Percentiles rank a stretch among this genome's conserved stretches.
Evolutionary conservation across 2,329 filamentous ascomycete species (phyloP).

Genomic region (Calonectria hawksworthii): DNA sequence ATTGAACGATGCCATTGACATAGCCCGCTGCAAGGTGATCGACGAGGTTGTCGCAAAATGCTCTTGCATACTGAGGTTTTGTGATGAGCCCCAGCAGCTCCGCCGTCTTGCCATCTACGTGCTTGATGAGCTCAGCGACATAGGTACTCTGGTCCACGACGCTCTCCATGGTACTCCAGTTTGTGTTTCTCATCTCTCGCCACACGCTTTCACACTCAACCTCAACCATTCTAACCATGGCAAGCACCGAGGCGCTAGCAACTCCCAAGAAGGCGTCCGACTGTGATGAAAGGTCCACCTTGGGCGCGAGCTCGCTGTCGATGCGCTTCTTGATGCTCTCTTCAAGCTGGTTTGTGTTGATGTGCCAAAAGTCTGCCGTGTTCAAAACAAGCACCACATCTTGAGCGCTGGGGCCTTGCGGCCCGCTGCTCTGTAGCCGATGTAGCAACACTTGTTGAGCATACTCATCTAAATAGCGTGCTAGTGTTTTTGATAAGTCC

Average conservation of each 20-base stretch:
- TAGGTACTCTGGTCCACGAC: constrained; percentile 96
- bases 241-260: constrained; percentile 86
- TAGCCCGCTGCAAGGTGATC: constrained; percentile 87
- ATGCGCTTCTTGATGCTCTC: constrained; percentile 95
- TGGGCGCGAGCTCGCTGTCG: constrained; percentile 80
- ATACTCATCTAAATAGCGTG: constrained; percentile 95
- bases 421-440: constrained; percentile 72
- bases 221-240: constrained; percentile 88
- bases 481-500: constrained; percentile 87
- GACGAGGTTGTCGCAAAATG: constrained; percentile 96
- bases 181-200: constrained; percentile 97
- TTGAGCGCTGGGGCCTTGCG: constrained; percentile 71
- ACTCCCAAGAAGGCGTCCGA: constrained; percentile 97
- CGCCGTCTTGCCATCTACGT: constrained; percentile 78
- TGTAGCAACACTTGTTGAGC: constrained; percentile 90
- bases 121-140: constrained; percentile 83
- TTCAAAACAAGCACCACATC: constrained; percentile 91
- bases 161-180: constrained; percentile 93
- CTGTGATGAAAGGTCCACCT: constrained; percentile 91
- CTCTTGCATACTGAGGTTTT: constrained; percentile 94
- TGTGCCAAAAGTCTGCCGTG: constrained; percentile 97
- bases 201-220: constrained; percentile 86
- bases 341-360: constrained; percentile 91
- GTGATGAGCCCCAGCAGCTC: constrained; percentile 84
- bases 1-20: constrained; percentile 87